Evolutionary conservation across 1,139 yeast species (phyloP).

Genomic region (Keqinozyma sinolaborantium): DNA sequence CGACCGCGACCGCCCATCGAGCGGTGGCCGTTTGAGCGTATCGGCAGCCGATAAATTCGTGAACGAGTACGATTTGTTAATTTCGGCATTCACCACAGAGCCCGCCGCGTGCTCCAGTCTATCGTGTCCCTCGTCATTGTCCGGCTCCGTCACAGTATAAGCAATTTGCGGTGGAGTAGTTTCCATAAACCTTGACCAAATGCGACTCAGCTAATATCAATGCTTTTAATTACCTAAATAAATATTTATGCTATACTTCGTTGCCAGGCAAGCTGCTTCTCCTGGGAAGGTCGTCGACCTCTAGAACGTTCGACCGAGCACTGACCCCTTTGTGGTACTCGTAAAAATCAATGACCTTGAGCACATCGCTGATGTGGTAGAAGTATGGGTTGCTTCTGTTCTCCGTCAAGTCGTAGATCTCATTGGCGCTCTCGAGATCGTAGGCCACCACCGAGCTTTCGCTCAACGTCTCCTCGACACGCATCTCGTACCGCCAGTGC

Average conservation of each 20-base stretch:
- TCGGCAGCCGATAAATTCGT: neutral
- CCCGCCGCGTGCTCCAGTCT: too few species aligned
- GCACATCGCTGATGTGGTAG: conserved; percentile 39
- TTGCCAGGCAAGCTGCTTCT: conserved; percentile 1
- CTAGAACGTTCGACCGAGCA: neutral
- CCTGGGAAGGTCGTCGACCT: conserved; percentile 1
- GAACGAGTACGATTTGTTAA: neutral
- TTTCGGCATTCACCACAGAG: too few species aligned
- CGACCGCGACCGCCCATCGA: neutral
- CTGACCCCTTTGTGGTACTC: conserved; percentile 12
- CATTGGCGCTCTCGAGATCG: conserved; percentile 10
- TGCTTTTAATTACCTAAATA: neutral
- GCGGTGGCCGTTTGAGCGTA: neutral
- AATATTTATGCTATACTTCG: neutral
- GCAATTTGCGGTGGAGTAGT: too few species aligned
- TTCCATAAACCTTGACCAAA: too few species aligned
- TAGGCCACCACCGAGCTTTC: neutral
- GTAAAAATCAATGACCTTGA: conserved; percentile 37
- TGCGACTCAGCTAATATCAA: too few species aligned
- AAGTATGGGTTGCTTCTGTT: conserved; percentile 29
- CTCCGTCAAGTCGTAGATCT: conserved; percentile 26
- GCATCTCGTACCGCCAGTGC: conserved; percentile 1
- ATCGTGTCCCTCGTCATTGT: too few species aligned
- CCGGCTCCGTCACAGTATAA: too few species aligned
- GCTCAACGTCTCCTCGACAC: neutral